Percentiles rank a stretch among this genome's conserved stretches.
These are phyloP conservation scores for Pseudogymnoascus sp. DNA, from an alignment of 2,329 filamentous ascomycete species.

Conservation along the genomic window DNA sequence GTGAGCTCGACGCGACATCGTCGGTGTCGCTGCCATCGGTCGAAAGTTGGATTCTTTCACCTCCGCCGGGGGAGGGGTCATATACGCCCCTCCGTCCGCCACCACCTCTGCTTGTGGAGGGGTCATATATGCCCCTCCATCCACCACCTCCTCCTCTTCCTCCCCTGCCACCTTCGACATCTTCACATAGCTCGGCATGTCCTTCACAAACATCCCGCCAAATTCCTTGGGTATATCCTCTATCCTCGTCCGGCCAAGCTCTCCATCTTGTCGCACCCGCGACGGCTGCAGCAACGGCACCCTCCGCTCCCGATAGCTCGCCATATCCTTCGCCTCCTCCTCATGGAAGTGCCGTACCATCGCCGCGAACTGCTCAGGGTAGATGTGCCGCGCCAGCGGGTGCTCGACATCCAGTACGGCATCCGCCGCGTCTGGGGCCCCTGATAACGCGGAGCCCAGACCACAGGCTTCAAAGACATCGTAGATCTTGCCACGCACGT, in stretches of 20 bases:
- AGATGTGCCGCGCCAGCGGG: background rate
- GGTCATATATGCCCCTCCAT: background rate
- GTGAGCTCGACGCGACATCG: too few species aligned
- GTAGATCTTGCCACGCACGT: background rate
- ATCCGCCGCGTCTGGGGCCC: background rate
- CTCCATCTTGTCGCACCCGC: background rate
- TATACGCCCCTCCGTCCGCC: background rate
- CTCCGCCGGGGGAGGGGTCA: background rate
- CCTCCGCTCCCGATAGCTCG: background rate
- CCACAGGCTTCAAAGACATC: background rate
- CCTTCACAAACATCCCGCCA: background rate
- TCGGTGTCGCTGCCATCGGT: background rate
- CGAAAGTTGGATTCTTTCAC: background rate
- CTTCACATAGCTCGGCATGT: background rate
- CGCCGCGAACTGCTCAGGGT: background rate
- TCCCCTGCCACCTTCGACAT: background rate
- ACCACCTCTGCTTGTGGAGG: too few species aligned
- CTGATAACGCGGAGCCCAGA: background rate
- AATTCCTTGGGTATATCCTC: background rate
- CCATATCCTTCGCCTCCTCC: constrained; percentile 1
- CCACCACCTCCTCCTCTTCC: background rate
- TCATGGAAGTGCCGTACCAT: background rate
- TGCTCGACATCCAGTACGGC: background rate
- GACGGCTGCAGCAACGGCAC: background rate
- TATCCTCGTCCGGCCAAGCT: background rate